Conservation (phyloP, 306 rosid genomes). For the Pyrus communis region DNA sequence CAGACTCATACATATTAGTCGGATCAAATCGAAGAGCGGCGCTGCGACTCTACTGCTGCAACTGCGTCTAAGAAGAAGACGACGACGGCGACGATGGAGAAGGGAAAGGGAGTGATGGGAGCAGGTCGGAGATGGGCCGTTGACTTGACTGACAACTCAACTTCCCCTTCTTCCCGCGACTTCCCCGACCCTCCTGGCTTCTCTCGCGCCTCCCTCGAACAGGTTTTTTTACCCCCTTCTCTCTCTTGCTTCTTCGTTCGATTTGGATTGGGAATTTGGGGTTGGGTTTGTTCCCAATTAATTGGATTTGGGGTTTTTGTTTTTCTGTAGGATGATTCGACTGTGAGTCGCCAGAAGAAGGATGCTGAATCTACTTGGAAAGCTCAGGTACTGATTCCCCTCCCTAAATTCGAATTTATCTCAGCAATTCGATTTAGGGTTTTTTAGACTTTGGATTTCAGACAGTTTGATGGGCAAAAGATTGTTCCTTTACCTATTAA, state of each 20-base stretch:
- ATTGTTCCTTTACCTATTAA: not conserved
- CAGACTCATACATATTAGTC: not conserved
- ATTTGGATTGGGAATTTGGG: not conserved
- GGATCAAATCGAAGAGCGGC: not conserved
- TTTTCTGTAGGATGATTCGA: slow-evolving; percentile 58
- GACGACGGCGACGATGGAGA: slow-evolving; percentile 41
- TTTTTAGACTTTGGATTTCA: not conserved
- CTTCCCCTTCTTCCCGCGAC: slow-evolving; percentile 55
- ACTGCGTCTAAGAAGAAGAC: not conserved
- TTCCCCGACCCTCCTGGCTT: slow-evolving; percentile 89
- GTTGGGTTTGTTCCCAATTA: not conserved
- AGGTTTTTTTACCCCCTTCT: slow-evolving; percentile 20
- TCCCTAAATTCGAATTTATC: not conserved
- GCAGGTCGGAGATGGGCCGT: slow-evolving; percentile 88
- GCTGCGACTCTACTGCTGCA: not conserved
- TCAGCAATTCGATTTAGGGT: not conserved
- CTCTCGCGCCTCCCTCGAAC: slow-evolving; percentile 80
- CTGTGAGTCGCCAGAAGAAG: slow-evolving; percentile 89
- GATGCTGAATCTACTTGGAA: slow-evolving; percentile 96
- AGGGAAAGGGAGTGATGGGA: slow-evolving; percentile 75
- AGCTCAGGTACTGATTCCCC: slow-evolving; percentile 46
- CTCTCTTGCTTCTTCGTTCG: not conserved
- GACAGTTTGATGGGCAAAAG: not conserved
- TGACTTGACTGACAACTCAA: slow-evolving; percentile 69
- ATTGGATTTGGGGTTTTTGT: not conserved